Evolutionary conservation across 2,329 filamentous ascomycete genomes (phyloP).

Genomic region (Torrubiella hemipterigena): DNA sequence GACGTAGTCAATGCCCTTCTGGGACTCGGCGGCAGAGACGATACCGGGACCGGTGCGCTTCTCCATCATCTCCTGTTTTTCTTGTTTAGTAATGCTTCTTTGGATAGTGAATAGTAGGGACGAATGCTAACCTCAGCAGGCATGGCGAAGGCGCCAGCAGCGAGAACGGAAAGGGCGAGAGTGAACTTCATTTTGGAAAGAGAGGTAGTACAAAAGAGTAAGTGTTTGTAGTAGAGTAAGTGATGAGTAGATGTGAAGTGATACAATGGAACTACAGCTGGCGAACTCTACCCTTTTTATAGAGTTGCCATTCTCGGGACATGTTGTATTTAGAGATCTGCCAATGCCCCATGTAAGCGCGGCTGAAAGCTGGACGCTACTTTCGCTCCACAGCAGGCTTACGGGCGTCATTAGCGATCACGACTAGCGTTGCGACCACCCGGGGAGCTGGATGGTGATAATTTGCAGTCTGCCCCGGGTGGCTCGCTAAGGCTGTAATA

Average conservation of each 20-base stretch:
- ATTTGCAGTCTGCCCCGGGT: too few relatives aligned
- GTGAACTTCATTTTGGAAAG: conserved; percentile 5
- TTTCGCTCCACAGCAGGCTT: too few relatives aligned
- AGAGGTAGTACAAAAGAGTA: neutral
- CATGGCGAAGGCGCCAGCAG: conserved; percentile 5
- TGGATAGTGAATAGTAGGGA: neutral
- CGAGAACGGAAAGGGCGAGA: conserved; percentile 3
- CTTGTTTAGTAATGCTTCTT: neutral
- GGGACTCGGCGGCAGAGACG: conserved; percentile 7
- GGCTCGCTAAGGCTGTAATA: too few relatives aligned
- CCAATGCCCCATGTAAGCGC: too few relatives aligned
- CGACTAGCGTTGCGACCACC: too few relatives aligned
- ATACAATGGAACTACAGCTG: neutral
- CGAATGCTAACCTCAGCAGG: conserved; percentile 1
- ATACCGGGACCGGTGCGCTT: conserved; percentile 9
- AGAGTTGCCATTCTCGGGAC: too few relatives aligned
- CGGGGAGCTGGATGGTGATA: too few relatives aligned
- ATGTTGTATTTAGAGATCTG: too few relatives aligned
- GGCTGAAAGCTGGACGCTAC: too few relatives aligned
- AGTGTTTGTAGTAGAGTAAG: too few relatives aligned
- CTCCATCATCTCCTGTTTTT: conserved; percentile 2
- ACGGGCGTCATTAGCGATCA: too few relatives aligned
- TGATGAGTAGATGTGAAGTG: neutral
- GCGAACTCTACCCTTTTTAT: too few relatives aligned
- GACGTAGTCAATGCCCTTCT: conserved; percentile 8